Conservation (phyloP, 1,284 basidiomycete species). For the Phellinidium pouzarii region DNA sequence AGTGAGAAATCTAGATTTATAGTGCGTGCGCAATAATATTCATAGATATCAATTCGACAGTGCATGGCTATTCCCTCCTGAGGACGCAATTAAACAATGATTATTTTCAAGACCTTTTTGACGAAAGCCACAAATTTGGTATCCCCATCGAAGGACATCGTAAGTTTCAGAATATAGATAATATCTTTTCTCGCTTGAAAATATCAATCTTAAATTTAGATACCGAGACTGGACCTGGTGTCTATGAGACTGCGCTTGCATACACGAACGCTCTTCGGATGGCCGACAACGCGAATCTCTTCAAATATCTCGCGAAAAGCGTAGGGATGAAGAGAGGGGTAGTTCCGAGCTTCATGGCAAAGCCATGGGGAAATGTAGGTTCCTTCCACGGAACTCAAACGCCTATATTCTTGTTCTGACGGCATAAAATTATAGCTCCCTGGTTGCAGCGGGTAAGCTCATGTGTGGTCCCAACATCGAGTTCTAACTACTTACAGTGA, state of each 20-base stretch:
- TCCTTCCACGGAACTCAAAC: neutral
- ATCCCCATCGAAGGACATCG: constrained; percentile 90
- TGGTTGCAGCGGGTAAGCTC: constrained; percentile 78
- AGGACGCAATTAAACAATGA: constrained; percentile 82
- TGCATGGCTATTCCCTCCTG: constrained; percentile 91
- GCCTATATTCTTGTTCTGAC: neutral
- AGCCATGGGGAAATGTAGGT: constrained; percentile 86
- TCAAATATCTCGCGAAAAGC: constrained; percentile 91
- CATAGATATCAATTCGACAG: constrained; percentile 34
- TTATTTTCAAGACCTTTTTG: constrained; percentile 88
- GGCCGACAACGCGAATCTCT: constrained; percentile 92
- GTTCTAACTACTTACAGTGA: neutral
- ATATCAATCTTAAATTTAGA: constrained; percentile 40
- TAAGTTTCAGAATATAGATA: constrained; percentile 34
- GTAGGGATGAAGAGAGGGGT: constrained; percentile 86
- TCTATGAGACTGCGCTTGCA: constrained; percentile 90
- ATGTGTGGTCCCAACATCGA: neutral
- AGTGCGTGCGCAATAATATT: neutral
- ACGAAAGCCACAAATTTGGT: constrained; percentile 67
- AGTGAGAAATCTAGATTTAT: constrained; percentile 47
- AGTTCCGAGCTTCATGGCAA: constrained; percentile 96
- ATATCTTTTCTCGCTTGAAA: neutral
- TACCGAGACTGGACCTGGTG: constrained; percentile 92
- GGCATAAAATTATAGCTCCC: constrained; percentile 54
- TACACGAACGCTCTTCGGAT: constrained; percentile 82